These are phyloP conservation scores for Volvox africanus DNA, from an alignment of 139 green algal species.

Conservation along the genomic window DNA sequence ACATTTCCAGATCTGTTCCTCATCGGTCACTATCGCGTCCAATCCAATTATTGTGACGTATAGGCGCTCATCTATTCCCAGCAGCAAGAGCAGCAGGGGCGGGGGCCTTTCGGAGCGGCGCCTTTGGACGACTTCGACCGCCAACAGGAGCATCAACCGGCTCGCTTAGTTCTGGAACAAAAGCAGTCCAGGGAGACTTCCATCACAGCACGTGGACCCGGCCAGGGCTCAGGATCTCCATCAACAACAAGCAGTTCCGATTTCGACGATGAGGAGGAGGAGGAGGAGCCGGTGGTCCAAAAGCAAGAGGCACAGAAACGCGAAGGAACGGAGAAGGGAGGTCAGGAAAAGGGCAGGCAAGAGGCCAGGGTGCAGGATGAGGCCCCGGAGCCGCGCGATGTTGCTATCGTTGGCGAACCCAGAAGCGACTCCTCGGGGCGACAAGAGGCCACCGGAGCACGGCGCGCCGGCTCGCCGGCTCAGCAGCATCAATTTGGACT, in stretches of 20 bases:
- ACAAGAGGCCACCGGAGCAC: background rate
- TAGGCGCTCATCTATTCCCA: conserved; percentile 25
- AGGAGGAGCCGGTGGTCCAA: background rate
- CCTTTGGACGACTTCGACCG: no score
- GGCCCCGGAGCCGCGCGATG: no score
- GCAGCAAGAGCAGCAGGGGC: conserved; percentile 17
- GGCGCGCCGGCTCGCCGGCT: background rate
- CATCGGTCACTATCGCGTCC: no score
- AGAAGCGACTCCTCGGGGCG: background rate
- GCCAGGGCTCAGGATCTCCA: background rate
- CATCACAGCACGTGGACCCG: background rate
- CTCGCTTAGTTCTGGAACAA: background rate
- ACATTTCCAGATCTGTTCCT: no score
- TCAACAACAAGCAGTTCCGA: background rate
- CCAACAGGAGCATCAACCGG: background rate
- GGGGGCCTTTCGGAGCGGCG: background rate
- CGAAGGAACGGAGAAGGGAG: background rate
- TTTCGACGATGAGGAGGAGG: background rate
- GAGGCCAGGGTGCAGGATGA: no score
- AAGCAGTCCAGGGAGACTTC: background rate
- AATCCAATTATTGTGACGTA: background rate
- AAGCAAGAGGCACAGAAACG: background rate
- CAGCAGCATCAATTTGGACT: background rate
- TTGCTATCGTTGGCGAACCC: background rate
- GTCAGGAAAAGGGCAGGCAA: background rate